phyloP scores from a whole-genome alignment of 805 yeast genomes.

The Scheffersomyces coipomensis region DNA sequence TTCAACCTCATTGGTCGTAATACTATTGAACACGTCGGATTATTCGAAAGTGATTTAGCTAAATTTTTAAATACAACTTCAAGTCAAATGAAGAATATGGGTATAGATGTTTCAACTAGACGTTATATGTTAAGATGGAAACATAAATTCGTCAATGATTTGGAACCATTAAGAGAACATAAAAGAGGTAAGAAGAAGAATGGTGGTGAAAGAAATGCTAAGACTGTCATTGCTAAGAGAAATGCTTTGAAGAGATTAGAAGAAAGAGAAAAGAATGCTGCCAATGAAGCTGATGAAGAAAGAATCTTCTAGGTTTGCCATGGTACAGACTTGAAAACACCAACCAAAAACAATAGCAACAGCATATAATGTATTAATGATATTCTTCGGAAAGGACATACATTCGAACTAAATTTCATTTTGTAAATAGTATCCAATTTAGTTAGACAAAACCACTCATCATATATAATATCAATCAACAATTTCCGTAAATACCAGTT shows the following conservation, averaged over 20 bases:
- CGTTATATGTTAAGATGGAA: constrained; percentile 73
- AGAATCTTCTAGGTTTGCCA: constrained; percentile 38
- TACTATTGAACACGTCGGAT: constrained; percentile 61
- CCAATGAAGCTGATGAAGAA: constrained; percentile 39
- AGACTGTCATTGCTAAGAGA: constrained; percentile 49
- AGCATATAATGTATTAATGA: no score
- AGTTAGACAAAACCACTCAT: no score
- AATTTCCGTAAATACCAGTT: no score
- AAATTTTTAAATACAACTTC: constrained; percentile 60
- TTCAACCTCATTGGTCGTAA: constrained; percentile 78
- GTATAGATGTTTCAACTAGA: constrained; percentile 71
- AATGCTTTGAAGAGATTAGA: constrained; percentile 60
- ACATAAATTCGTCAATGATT: constrained; percentile 60
- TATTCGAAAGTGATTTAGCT: constrained; percentile 59
- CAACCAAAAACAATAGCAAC: no score
- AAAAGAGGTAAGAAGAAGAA: constrained; percentile 67
- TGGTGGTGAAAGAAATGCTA: constrained; percentile 86
- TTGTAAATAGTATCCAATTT: no score
- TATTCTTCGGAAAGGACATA: no score
- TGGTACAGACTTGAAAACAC: no score
- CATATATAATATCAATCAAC: no score
- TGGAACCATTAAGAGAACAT: constrained; percentile 52
- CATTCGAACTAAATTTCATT: no score
- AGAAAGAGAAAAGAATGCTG: constrained; percentile 43
- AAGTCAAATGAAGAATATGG: constrained; percentile 63